Percentiles rank a stretch among this genome's conserved stretches.
These are phyloP conservation scores for Aspergillus sp. DNA, from an alignment of 2,329 filamentous ascomycete species.

Conservation along the genomic window DNA sequence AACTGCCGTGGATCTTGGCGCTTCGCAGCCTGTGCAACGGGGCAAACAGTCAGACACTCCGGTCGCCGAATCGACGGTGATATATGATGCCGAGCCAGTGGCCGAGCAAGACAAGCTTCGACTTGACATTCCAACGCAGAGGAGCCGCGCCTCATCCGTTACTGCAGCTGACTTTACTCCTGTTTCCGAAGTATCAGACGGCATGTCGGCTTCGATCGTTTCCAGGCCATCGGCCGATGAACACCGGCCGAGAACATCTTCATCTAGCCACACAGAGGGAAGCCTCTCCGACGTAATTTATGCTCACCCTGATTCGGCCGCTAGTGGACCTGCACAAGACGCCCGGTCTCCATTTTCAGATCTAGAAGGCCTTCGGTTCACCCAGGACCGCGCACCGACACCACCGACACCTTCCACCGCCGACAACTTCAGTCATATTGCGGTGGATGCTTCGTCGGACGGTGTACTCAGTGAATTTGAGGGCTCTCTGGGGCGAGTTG, in stretches of 20 bases:
- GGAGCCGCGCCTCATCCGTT: conserved; percentile 43
- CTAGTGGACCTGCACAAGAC: conserved; percentile 20
- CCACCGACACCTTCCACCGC: conserved; percentile 38
- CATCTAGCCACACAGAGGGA: conserved; percentile 36
- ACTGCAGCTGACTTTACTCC: conserved; percentile 47
- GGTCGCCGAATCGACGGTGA: conserved; percentile 1
- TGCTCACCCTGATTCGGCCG: conserved; percentile 28
- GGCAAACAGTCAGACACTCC: conserved; percentile 16
- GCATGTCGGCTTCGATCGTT: neutral
- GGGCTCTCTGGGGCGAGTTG: conserved; percentile 28
- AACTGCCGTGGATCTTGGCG: conserved; percentile 36
- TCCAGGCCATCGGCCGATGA: neutral
- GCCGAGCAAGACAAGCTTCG: conserved; percentile 24
- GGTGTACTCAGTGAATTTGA: conserved; percentile 42
- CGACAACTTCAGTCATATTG: conserved; percentile 40
- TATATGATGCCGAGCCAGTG: conserved; percentile 14
- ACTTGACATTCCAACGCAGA: conserved; percentile 34
- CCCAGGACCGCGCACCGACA: conserved; percentile 31
- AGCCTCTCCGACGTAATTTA: conserved; percentile 32
- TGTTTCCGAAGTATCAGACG: conserved; percentile 42
- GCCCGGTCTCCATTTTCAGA: conserved; percentile 23
- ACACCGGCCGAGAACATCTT: neutral
- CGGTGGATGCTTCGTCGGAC: conserved; percentile 34
- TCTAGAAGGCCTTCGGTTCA: conserved; percentile 14
- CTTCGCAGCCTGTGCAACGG: conserved; percentile 27